phyloP scores from a whole-genome alignment of 306 rosid genomes.

The Mimosa bimucronata region DNA sequence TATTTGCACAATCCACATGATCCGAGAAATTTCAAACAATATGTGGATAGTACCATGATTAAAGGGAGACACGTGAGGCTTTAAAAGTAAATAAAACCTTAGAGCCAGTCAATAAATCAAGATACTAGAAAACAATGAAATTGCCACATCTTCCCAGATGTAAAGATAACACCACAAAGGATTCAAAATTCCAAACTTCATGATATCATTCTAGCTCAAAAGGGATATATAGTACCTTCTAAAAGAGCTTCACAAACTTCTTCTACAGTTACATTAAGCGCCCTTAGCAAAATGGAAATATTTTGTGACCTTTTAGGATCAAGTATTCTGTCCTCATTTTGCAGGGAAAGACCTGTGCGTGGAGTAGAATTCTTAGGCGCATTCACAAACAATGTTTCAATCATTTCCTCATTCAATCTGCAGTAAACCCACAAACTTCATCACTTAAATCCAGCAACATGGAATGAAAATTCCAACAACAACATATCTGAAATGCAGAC shows the following conservation, averaged over 20 bases:
- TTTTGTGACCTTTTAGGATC: conserved; percentile 98
- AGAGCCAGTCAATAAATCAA: background rate
- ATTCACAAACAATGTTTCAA: conserved; percentile 83
- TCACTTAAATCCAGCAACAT: conserved; percentile 36
- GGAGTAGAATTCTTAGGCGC: conserved; percentile 62
- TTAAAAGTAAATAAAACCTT: background rate
- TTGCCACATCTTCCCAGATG: background rate
- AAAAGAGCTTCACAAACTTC: conserved; percentile 91
- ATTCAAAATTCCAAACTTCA: background rate
- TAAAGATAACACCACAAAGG: conserved; percentile 5
- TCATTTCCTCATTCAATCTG: conserved; percentile 96
- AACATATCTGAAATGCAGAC: conserved; percentile 20
- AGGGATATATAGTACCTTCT: conserved; percentile 63
- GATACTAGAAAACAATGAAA: background rate
- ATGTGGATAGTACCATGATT: background rate
- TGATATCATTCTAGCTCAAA: background rate
- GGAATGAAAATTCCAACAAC: conserved; percentile 23
- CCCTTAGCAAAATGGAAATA: conserved; percentile 84
- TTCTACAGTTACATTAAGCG: conserved; percentile 85
- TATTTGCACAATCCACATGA: background rate
- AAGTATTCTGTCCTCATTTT: conserved; percentile 64
- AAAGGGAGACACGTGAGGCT: background rate
- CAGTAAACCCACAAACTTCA: conserved; percentile 37
- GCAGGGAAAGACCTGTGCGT: conserved; percentile 46
- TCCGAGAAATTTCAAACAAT: background rate